Evolutionary conservation across 495 filamentous ascomycete genomes (phyloP).

Genomic region (Xylaria nigripes): DNA sequence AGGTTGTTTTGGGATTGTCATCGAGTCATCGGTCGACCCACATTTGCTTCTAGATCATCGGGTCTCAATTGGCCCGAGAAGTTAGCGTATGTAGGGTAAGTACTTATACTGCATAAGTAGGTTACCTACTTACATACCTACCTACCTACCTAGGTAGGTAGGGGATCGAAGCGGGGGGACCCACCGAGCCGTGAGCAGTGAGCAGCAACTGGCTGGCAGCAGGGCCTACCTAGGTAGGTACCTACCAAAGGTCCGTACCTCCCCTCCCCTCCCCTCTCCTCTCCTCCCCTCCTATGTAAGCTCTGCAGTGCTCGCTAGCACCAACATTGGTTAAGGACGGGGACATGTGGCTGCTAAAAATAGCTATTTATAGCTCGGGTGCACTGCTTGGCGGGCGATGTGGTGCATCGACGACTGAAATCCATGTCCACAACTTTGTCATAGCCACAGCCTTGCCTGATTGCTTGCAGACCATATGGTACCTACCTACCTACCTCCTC

Average conservation of each 20-base stretch:
- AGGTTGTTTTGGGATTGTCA: conserved; percentile 11
- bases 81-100: background rate
- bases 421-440: conserved; percentile 1
- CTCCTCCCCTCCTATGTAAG: no score
- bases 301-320: background rate
- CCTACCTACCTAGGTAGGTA: no score
- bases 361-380: conserved; percentile 27
- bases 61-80: background rate
- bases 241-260: no score
- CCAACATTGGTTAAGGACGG: conserved; percentile 1
- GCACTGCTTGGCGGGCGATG: conserved; percentile 17
- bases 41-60: background rate
- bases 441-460: conserved; percentile 12
- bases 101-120: no score
- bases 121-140: no score
- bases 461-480: background rate
- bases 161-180: no score
- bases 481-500: background rate
- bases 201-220: no score
- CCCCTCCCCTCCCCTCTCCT: no score
- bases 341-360: conserved; percentile 24
- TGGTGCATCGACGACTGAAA: background rate
- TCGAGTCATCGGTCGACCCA: conserved; percentile 8
- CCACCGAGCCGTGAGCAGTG: no score
- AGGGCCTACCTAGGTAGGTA: no score